Conservation (phyloP, 768 basidiomycete species). For the Lactarius vividus region DNA sequence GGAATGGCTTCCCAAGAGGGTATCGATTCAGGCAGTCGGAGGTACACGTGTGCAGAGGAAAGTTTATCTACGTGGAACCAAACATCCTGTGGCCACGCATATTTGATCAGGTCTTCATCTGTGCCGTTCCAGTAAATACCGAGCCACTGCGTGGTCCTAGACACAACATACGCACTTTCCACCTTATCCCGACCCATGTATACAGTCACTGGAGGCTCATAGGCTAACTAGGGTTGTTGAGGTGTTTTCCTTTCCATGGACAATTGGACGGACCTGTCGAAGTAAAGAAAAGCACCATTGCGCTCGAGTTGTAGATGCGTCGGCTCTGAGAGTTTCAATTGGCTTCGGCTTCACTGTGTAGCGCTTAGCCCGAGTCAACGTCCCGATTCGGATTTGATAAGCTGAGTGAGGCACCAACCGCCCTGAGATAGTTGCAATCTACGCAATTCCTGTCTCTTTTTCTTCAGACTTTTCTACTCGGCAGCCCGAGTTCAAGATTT, state of each 20-base stretch:
- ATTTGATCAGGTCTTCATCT: slow-evolving; percentile 97
- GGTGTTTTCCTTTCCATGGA: not conserved
- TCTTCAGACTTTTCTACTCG: no score
- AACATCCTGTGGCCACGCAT: slow-evolving; percentile 83
- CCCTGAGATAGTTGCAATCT: no score
- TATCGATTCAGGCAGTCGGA: slow-evolving; percentile 83
- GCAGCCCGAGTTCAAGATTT: no score
- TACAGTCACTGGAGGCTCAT: slow-evolving; percentile 62
- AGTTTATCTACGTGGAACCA: slow-evolving; percentile 99
- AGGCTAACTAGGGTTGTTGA: slow-evolving; percentile 38
- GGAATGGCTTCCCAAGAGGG: slow-evolving; percentile 86
- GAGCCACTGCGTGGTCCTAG: not conserved
- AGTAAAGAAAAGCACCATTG: slow-evolving; percentile 29
- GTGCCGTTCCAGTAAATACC: not conserved
- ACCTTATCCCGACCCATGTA: slow-evolving; percentile 99
- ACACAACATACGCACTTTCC: slow-evolving; percentile 62
- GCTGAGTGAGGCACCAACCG: no score
- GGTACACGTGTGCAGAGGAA: slow-evolving; percentile 94
- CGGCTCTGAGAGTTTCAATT: no score
- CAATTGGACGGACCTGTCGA: slow-evolving; percentile 23
- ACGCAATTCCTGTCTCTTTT: no score
- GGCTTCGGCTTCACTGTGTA: no score
- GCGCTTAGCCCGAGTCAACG: no score
- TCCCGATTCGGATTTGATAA: no score
- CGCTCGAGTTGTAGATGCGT: not conserved